phyloP scores from a whole-genome alignment of 2,329 filamentous ascomycete genomes.

The Plectosphaerella plurivora region DNA sequence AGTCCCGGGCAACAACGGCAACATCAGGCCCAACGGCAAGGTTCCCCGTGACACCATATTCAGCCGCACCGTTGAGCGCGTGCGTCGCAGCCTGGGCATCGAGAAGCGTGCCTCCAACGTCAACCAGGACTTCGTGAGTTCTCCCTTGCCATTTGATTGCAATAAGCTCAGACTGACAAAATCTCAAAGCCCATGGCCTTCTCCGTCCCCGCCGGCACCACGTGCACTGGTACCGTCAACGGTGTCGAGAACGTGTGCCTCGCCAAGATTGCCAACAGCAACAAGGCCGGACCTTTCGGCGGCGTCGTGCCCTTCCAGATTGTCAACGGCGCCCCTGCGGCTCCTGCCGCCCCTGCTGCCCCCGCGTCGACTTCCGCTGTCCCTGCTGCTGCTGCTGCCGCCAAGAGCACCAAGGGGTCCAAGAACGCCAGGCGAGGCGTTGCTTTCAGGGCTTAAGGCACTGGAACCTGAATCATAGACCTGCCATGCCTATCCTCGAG shows the following conservation, averaged over 20 bases:
- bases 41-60: conserved; percentile 11
- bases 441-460: not conserved
- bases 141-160: not conserved
- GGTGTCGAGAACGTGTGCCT: conserved; percentile 31
- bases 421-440: not conserved
- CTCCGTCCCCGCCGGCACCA: conserved; percentile 29
- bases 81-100: conserved; percentile 9
- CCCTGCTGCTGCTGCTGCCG: conserved; percentile 4
- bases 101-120: conserved; percentile 24
- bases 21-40: conserved; percentile 20
- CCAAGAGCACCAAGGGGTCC: conserved; percentile 1
- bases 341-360: conserved; percentile 4
- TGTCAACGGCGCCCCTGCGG: conserved; percentile 11
- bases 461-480: too few species aligned
- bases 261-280: conserved; percentile 37
- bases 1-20: conserved; percentile 28
- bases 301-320: conserved; percentile 36
- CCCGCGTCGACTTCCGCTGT: not conserved
- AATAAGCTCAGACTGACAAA: not conserved
- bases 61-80: conserved; percentile 8
- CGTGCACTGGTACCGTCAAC: conserved; percentile 29
- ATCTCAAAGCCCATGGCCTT: conserved; percentile 22
- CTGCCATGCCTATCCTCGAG: too few species aligned
- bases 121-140: conserved; percentile 19
- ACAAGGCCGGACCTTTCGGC: conserved; percentile 33